A percentile compares a stretch with the other conserved stretches of the same genome.
Evolutionary conservation across 805 yeast genomes (phyloP).

Genomic region (Cyberlindnera galapagoensis): DNA sequence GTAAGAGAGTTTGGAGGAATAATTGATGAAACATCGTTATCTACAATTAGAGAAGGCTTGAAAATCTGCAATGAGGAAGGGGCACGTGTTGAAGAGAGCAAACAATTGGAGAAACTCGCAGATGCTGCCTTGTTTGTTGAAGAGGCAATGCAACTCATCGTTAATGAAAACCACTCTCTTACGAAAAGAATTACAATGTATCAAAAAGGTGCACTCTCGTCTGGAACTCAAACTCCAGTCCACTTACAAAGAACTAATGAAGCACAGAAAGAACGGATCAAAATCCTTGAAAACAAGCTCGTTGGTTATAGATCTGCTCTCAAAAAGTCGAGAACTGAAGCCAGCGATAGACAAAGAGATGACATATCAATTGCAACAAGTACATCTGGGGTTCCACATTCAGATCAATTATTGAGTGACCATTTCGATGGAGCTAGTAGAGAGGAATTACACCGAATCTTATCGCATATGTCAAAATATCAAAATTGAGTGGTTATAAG

Average conservation of each 20-base stretch:
- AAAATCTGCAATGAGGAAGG: background rate
- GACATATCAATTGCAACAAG: too few species aligned
- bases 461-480: too few species aligned
- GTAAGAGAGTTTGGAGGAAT: slow-evolving; percentile 13
- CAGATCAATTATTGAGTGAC: too few species aligned
- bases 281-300: slow-evolving; percentile 5
- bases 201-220: slow-evolving; percentile 5
- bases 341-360: too few species aligned
- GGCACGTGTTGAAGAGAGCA: slow-evolving; percentile 4
- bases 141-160: slow-evolving; percentile 13
- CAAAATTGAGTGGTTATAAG: too few species aligned
- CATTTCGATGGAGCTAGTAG: too few species aligned
- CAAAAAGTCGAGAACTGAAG: too few species aligned
- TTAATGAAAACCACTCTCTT: slow-evolving; percentile 12
- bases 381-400: too few species aligned
- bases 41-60: slow-evolving; percentile 8
- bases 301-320: slow-evolving; percentile 8
- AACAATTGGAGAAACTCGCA: slow-evolving; percentile 5
- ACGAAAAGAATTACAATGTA: slow-evolving; percentile 5
- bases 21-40: slow-evolving; percentile 13
- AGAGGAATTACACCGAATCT: too few species aligned
- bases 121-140: slow-evolving; percentile 12
- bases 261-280: slow-evolving; percentile 6
- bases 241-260: slow-evolving; percentile 12
- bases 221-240: slow-evolving; percentile 1